Percentiles rank a stretch among this genome's conserved stretches.
Conservation (phyloP, 1,284 basidiomycete genomes). For the Cryptococcus jaspeensis region DNA sequence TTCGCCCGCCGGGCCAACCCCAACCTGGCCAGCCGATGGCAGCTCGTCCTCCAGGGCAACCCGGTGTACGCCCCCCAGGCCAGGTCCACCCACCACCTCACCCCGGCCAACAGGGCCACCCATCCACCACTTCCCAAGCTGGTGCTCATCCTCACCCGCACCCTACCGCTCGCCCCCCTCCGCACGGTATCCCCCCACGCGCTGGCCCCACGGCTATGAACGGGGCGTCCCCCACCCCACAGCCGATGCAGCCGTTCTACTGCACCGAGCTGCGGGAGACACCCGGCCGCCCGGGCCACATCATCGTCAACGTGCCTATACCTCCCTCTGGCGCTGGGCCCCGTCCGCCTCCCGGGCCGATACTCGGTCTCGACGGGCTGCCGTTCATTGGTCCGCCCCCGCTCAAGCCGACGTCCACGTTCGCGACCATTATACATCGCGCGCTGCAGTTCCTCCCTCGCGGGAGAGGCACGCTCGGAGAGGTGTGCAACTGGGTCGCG, state of each 20-base stretch:
- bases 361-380: constrained; percentile 48
- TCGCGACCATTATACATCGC: constrained; percentile 50
- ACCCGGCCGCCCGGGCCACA: constrained; percentile 43
- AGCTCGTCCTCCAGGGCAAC: constrained; percentile 6
- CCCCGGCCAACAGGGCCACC: constrained; percentile 7
- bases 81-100: constrained; percentile 4
- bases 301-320: constrained; percentile 47
- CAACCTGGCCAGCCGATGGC: constrained; percentile 7
- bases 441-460: constrained; percentile 50
- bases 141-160: constrained; percentile 8
- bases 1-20: background rate
- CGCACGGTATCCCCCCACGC: constrained; percentile 1
- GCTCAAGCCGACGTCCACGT: constrained; percentile 50
- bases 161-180: background rate
- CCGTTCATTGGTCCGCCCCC: constrained; percentile 50
- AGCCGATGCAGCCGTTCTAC: constrained; percentile 41
- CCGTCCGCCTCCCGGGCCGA: constrained; percentile 43
- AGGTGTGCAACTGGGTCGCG: constrained; percentile 89
- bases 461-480: constrained; percentile 83
- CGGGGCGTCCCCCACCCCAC: constrained; percentile 11
- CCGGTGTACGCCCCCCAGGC: constrained; percentile 12
- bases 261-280: constrained; percentile 46
- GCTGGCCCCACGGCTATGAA: constrained; percentile 5
- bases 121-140: background rate
- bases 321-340: constrained; percentile 48